A percentile compares a stretch with the other conserved stretches of the same genome.
Conservation (phyloP, 1,284 basidiomycete genomes). For the Bondarzewia mesenterica region DNA sequence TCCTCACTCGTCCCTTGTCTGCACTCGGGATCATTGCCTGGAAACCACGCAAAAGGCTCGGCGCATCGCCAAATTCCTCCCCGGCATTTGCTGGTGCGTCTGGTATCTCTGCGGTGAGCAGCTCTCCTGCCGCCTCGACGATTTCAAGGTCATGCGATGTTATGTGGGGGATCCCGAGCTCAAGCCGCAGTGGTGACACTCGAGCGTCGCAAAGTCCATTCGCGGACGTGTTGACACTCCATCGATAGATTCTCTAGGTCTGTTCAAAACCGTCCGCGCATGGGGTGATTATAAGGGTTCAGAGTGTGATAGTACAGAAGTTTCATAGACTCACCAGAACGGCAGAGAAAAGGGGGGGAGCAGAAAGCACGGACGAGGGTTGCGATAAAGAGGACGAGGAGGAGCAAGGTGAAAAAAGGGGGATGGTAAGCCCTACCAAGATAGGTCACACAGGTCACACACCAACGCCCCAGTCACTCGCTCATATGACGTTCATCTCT, state of each 20-base stretch:
- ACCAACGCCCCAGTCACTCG: not conserved
- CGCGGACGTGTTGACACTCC: slow-evolving; percentile 28
- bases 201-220: slow-evolving; percentile 65
- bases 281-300: not conserved
- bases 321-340: not conserved
- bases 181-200: slow-evolving; percentile 65
- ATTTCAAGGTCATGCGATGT: slow-evolving; percentile 81
- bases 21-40: slow-evolving; percentile 88
- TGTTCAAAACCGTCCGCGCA: slow-evolving; percentile 53
- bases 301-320: not conserved
- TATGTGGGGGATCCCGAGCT: slow-evolving; percentile 53
- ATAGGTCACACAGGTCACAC: not conserved
- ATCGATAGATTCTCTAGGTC: slow-evolving; percentile 35
- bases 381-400: slow-evolving; percentile 17
- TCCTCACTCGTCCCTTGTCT: slow-evolving; percentile 64
- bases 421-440: slow-evolving; percentile 3
- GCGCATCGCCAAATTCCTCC: slow-evolving; percentile 28
- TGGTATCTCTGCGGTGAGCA: slow-evolving; percentile 59
- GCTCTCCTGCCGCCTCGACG: slow-evolving; percentile 72
- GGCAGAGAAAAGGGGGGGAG: slow-evolving; percentile 6
- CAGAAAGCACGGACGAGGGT: slow-evolving; percentile 15
- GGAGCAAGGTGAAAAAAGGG: slow-evolving; percentile 19
- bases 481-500: not conserved
- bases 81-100: slow-evolving; percentile 25
- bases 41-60: slow-evolving; percentile 76